These are phyloP conservation scores for Heliosperma pusillum DNA, from an alignment of 148 eudicot genomes.

Conservation along the genomic window DNA sequence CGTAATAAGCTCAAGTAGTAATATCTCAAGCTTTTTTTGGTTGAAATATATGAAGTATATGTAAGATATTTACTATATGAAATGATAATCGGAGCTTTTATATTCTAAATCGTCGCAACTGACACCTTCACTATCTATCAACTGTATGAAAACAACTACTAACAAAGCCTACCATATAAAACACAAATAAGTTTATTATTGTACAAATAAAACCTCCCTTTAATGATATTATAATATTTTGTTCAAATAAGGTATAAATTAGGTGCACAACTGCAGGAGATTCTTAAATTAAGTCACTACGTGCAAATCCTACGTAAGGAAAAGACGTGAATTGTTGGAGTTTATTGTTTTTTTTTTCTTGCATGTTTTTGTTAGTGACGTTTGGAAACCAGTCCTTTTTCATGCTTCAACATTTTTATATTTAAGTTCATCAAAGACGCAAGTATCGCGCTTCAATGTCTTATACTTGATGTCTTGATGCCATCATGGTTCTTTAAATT, in stretches of 20 bases:
- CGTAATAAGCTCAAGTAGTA: too few relatives aligned
- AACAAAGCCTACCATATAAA: background rate
- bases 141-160: background rate
- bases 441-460: background rate
- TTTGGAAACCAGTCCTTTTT: background rate
- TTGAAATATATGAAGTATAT: too few relatives aligned
- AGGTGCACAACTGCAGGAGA: too few relatives aligned
- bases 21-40: too few relatives aligned
- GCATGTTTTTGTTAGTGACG: too few relatives aligned
- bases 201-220: background rate
- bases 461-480: too few relatives aligned
- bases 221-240: background rate
- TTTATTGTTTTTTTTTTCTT: too few relatives aligned
- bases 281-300: too few relatives aligned
- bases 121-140: constrained; percentile 17
- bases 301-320: too few relatives aligned
- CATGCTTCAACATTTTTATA: background rate
- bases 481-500: too few relatives aligned
- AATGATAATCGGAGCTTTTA: background rate
- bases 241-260: background rate
- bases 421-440: background rate
- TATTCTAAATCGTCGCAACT: background rate
- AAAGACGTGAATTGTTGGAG: too few relatives aligned
- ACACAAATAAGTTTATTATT: background rate
- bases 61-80: too few relatives aligned